These are phyloP conservation scores for Elongisporangium prolatum DNA, from an alignment of 352 stramenopile genomes.

Conservation along the genomic window DNA sequence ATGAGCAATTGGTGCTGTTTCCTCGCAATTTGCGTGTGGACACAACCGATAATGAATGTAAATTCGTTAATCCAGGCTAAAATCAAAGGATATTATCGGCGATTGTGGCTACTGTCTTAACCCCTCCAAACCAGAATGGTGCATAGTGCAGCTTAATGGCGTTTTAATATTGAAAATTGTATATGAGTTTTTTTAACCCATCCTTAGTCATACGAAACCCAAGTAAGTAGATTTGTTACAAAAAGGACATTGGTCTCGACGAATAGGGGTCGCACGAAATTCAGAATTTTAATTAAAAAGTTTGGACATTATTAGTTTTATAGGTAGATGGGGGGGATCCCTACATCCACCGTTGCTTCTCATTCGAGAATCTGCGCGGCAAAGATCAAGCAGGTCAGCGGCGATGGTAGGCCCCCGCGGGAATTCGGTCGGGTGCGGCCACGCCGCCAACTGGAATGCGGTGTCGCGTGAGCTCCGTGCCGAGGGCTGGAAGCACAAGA, in stretches of 20 bases:
- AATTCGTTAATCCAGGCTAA: no score
- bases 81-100: no score
- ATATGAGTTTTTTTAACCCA: slow-evolving; percentile 7
- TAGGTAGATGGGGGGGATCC: no score
- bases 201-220: slow-evolving; percentile 6
- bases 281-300: background rate
- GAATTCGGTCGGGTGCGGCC: no score
- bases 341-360: background rate
- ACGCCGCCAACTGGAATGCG: background rate
- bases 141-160: slow-evolving; percentile 8
- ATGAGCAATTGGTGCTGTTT: no score
- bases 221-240: no score
- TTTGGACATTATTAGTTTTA: background rate
- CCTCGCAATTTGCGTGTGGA: no score
- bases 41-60: no score
- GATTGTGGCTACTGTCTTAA: no score
- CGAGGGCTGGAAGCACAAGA: background rate
- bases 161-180: slow-evolving; percentile 14
- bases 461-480: background rate
- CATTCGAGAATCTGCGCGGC: slow-evolving; percentile 1
- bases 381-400: background rate
- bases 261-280: background rate
- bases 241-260: background rate
- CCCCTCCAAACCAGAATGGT: slow-evolving; percentile 12
- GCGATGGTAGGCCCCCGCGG: no score